Evolutionary conservation across 495 filamentous ascomycete genomes (phyloP).

Genomic region (Tetracladium marchalianum): DNA sequence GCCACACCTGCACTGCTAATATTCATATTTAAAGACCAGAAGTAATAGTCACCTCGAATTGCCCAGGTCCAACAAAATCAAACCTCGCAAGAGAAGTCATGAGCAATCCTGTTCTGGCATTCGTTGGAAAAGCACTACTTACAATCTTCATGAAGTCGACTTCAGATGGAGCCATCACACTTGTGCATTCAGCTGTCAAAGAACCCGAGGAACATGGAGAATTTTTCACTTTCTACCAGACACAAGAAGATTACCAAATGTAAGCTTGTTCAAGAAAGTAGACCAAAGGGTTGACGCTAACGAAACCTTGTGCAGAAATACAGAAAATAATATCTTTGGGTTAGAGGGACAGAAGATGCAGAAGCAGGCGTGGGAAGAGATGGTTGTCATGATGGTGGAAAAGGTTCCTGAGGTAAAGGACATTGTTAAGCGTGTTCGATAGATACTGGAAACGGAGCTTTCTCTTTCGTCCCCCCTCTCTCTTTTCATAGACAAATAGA

Average conservation of each 20-base stretch:
- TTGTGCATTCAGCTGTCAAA: conserved; percentile 21
- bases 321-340: conserved; percentile 17
- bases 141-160: conserved; percentile 19
- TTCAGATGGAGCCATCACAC: conserved; percentile 26
- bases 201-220: conserved; percentile 20
- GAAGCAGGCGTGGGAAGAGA: conserved; percentile 27
- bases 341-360: conserved; percentile 28
- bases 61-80: conserved; percentile 33
- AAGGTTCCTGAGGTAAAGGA: conserved; percentile 13
- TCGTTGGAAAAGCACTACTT: conserved; percentile 14
- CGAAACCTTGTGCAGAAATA: neutral
- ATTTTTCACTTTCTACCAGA: conserved; percentile 16
- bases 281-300: neutral
- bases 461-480: neutral
- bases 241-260: conserved; percentile 19
- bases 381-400: conserved; percentile 15
- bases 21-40: conserved; percentile 11
- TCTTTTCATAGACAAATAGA: neutral
- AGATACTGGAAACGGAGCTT: neutral
- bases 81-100: conserved; percentile 24
- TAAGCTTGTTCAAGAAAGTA: conserved; percentile 9
- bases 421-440: conserved; percentile 2
- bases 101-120: conserved; percentile 7
- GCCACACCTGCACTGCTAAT: too few relatives aligned
- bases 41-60: conserved; percentile 31